Percentiles rank a stretch among this genome's conserved stretches.
Evolutionary conservation across 495 filamentous ascomycete genomes (phyloP).

Genomic region (Xylona heveae): DNA sequence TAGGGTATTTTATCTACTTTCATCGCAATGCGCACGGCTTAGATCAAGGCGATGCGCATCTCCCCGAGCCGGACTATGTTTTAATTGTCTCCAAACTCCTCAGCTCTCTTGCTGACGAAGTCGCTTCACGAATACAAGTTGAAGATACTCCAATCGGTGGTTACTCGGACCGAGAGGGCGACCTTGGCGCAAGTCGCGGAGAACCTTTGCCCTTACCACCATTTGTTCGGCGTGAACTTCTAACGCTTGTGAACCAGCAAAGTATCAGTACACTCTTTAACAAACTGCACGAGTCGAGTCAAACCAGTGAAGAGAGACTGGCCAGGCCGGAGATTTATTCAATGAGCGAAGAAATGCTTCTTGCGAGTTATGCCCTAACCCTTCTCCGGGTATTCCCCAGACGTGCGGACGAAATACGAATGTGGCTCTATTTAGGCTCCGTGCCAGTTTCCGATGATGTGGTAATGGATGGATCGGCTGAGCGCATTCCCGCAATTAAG

Average conservation of each 20-base stretch:
- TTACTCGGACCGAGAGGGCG: conserved; percentile 5
- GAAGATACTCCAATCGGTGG: conserved; percentile 19
- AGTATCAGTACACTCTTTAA: conserved; percentile 38
- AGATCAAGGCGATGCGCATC: conserved; percentile 16
- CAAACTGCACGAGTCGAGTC: too few species aligned
- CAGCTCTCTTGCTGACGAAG: conserved; percentile 34
- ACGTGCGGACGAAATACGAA: conserved; percentile 71
- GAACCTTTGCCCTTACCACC: conserved; percentile 21
- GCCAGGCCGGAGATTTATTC: conserved; percentile 17
- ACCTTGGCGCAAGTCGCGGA: background rate
- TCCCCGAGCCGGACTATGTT: conserved; percentile 35
- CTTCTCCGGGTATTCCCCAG: conserved; percentile 71
- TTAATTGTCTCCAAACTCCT: conserved; percentile 42
- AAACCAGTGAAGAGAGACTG: too few species aligned
- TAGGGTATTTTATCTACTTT: conserved; percentile 64
- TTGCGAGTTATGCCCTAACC: conserved; percentile 76
- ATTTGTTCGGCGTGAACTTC: conserved; percentile 37
- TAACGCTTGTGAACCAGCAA: conserved; percentile 41
- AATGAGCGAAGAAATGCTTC: conserved; percentile 36
- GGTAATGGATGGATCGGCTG: conserved; percentile 7
- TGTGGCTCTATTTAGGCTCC: conserved; percentile 81
- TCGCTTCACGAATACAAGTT: conserved; percentile 31
- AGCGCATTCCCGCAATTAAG: conserved; percentile 47
- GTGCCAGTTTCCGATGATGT: conserved; percentile 23
- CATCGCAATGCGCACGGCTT: conserved; percentile 28